These are phyloP conservation scores for Phytomonas sp. DNA, from an alignment of 208 protist genomes.

Conservation along the genomic window DNA sequence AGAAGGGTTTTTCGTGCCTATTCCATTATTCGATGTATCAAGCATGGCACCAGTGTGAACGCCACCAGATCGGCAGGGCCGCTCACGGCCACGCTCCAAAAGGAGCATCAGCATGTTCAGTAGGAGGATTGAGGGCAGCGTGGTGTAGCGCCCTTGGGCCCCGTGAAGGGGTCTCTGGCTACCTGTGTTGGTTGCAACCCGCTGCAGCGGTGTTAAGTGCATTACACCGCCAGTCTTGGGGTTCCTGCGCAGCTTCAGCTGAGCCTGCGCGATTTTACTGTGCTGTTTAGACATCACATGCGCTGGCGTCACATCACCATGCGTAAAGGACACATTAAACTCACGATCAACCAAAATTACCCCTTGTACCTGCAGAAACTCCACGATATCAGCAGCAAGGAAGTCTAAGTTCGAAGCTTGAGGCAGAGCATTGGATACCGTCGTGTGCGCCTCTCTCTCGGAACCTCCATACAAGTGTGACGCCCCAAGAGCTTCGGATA, in stretches of 20 bases:
- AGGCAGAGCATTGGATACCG: neutral
- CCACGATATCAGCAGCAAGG: constrained; percentile 58
- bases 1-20: neutral
- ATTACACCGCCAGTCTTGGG: neutral
- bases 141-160: neutral
- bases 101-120: constrained; percentile 3
- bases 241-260: neutral
- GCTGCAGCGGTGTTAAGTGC: neutral
- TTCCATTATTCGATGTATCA: neutral
- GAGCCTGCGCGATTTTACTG: neutral
- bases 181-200: neutral
- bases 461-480: neutral
- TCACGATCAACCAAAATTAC: constrained; percentile 43
- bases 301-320: constrained; percentile 33
- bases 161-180: neutral
- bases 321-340: constrained; percentile 57
- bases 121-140: constrained; percentile 3
- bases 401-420: constrained; percentile 16
- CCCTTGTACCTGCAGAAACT: constrained; percentile 51
- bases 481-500: neutral
- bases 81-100: neutral
- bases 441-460: neutral
- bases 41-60: neutral
- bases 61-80: neutral
- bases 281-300: neutral